phyloP scores from a whole-genome alignment of 2,329 filamentous ascomycete genomes.

The Diaporthe citrichinensis region DNA sequence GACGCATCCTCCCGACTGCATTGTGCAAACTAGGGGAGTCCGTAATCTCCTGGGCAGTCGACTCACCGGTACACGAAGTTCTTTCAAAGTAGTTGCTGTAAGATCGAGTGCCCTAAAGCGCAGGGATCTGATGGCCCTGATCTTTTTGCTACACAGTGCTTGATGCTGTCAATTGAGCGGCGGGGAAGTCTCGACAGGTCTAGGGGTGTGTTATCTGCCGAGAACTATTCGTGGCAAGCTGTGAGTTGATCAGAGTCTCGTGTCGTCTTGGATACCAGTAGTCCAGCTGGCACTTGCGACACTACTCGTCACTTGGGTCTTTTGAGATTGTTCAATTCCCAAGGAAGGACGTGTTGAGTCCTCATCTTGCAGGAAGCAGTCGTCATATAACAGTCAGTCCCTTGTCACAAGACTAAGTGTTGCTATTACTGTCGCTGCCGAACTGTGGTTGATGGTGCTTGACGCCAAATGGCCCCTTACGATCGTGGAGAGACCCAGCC shows the following conservation, averaged over 20 bases:
- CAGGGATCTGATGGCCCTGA: no score
- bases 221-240: neutral
- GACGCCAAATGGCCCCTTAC: neutral
- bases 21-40: neutral
- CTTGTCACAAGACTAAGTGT: neutral
- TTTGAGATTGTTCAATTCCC: neutral
- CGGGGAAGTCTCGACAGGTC: no score
- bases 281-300: neutral
- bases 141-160: neutral
- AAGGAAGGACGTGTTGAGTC: neutral
- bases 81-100: neutral
- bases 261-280: neutral
- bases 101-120: neutral
- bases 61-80: neutral
- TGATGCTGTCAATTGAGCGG: neutral
- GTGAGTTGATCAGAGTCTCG: neutral
- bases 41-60: neutral
- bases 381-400: rapidly evolving
- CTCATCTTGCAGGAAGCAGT: neutral
- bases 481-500: neutral
- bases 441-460: no score
- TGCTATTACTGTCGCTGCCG: neutral
- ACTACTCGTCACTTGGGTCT: neutral
- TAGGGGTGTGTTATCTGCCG: neutral
- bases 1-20: neutral